Evolutionary conservation across 768 basidiomycete genomes (phyloP).

Genomic region (Auricularia sp.): DNA sequence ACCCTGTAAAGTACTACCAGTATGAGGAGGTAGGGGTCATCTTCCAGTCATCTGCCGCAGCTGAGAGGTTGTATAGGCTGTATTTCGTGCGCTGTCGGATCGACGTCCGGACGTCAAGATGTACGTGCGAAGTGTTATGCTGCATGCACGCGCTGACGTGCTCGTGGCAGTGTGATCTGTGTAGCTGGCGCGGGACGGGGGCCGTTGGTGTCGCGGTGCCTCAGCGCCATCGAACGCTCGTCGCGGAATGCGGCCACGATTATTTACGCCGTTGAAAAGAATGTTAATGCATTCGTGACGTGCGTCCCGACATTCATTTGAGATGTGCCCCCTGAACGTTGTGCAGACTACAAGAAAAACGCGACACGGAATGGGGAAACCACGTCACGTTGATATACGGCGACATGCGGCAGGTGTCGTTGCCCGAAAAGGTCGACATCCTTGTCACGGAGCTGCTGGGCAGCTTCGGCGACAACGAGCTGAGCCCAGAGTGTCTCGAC

Average conservation of each 20-base stretch:
- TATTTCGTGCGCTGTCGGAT: constrained; percentile 63
- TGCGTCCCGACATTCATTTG: constrained; percentile 30
- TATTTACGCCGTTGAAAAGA: constrained; percentile 92
- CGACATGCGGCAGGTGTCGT: constrained; percentile 78
- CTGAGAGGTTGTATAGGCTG: constrained; percentile 4
- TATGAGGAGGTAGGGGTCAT: constrained; percentile 73
- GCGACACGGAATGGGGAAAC: constrained; percentile 72
- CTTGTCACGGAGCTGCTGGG: constrained; percentile 92
- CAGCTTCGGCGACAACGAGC: constrained; percentile 96
- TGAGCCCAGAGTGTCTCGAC: constrained; percentile 96
- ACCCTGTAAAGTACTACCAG: constrained; percentile 90
- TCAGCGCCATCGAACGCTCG: constrained; percentile 64
- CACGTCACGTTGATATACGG: constrained; percentile 79
- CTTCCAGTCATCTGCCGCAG: background rate
- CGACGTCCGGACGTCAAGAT: constrained; percentile 48
- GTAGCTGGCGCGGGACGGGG: constrained; percentile 94
- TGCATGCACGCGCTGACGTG: constrained; percentile 5
- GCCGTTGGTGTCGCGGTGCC: constrained; percentile 76
- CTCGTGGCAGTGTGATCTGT: constrained; percentile 58
- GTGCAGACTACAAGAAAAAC: constrained; percentile 73
- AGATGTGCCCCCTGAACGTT: background rate
- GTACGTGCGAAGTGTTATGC: constrained; percentile 33
- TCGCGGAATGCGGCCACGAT: constrained; percentile 36
- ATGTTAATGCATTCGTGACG: constrained; percentile 93
- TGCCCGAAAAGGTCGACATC: constrained; percentile 87